A percentile compares a stretch with the other conserved stretches of the same genome.
Conservation (phyloP, 495 filamentous ascomycete species). For the Penicillium maclennaniae region DNA sequence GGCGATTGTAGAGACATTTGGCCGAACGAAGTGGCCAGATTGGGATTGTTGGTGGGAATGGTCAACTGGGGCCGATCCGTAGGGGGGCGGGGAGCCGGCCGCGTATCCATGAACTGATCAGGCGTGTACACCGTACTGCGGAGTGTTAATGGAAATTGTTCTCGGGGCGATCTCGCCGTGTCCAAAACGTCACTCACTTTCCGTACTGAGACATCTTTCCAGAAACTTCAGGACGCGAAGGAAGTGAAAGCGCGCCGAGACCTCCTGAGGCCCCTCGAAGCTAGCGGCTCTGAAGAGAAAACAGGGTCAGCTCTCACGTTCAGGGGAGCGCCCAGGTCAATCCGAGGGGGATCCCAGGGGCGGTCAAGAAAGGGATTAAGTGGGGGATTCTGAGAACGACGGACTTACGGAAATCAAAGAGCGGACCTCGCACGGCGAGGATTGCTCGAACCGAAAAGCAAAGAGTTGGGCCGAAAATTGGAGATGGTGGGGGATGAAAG, state of each 20-base stretch:
- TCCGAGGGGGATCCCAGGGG: neutral
- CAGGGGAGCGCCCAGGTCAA: neutral
- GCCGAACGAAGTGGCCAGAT: conserved; percentile 73
- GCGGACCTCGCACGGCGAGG: conserved; percentile 30
- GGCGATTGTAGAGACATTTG: conserved; percentile 68
- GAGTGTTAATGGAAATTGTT: neutral
- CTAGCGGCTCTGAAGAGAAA: conserved; percentile 3
- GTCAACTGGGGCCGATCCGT: conserved; percentile 77
- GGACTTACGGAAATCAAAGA: conserved; percentile 9
- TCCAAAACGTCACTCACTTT: conserved; percentile 33
- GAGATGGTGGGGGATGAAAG: conserved; percentile 4
- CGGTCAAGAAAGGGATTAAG: neutral
- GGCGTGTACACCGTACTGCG: conserved; percentile 56
- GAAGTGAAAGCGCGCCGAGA: conserved; percentile 24
- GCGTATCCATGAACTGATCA: conserved; percentile 92
- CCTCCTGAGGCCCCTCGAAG: conserved; percentile 25
- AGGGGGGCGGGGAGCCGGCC: conserved; percentile 87
- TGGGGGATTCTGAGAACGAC: neutral
- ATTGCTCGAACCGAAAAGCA: conserved; percentile 12
- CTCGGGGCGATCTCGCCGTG: neutral
- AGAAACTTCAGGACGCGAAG: conserved; percentile 9
- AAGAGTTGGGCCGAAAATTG: conserved; percentile 1
- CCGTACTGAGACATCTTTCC: conserved; percentile 33
- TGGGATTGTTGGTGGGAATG: conserved; percentile 54
- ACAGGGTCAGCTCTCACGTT: conserved; percentile 4